These are phyloP conservation scores for Hibiscus mutabilis DNA, from an alignment of 345 rosid species.

Conservation along the genomic window DNA sequence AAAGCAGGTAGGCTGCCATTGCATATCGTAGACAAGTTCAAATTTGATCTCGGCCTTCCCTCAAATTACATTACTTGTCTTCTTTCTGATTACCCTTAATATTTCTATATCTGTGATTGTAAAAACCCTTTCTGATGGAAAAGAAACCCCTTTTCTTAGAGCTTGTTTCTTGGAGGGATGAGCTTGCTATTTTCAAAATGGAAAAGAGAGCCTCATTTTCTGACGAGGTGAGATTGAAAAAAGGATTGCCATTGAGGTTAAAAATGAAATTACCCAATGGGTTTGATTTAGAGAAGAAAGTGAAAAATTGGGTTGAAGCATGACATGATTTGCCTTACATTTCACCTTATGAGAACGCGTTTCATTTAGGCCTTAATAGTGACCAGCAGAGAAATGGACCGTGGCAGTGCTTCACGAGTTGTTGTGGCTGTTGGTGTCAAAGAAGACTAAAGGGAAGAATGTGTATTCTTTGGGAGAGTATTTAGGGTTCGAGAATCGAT, in stretches of 20 bases:
- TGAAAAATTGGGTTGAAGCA: constrained; percentile 59
- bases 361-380: constrained; percentile 36
- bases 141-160: constrained; percentile 36
- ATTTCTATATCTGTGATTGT: constrained; percentile 44
- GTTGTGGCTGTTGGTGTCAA: constrained; percentile 51
- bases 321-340: constrained; percentile 80
- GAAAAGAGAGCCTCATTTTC: constrained; percentile 36
- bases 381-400: constrained; percentile 78
- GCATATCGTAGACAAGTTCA: constrained; percentile 41
- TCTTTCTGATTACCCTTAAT: constrained; percentile 63
- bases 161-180: constrained; percentile 43
- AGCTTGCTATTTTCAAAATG: constrained; percentile 55
- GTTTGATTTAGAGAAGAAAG: constrained; percentile 51
- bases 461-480: constrained; percentile 55
- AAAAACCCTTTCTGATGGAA: background rate
- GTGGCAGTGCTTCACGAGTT: constrained; percentile 79
- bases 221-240: constrained; percentile 17
- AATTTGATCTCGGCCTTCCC: constrained; percentile 74
- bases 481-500: constrained; percentile 55
- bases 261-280: constrained; percentile 70
- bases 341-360: constrained; percentile 41
- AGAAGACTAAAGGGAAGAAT: constrained; percentile 72
- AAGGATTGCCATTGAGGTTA: constrained; percentile 45
- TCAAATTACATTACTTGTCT: constrained; percentile 46
- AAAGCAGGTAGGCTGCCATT: constrained; percentile 45